These are phyloP conservation scores for Acacia acuminata DNA, from an alignment of 306 rosid species.

Conservation along the genomic window DNA sequence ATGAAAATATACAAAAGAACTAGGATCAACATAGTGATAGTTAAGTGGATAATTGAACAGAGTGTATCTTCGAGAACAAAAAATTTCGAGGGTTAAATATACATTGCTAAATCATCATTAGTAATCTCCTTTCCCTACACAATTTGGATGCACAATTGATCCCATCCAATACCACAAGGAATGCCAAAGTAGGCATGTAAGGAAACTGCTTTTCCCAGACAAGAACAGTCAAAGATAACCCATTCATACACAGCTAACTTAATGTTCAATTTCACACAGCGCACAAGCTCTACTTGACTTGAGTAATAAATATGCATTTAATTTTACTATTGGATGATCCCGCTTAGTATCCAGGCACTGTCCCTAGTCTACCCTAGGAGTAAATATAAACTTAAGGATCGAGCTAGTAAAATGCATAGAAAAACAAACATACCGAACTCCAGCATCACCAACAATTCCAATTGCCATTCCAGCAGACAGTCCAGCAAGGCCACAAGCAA, in stretches of 20 bases:
- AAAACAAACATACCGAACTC: constrained; percentile 53
- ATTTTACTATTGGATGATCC: background rate
- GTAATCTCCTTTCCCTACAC: background rate
- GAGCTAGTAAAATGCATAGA: background rate
- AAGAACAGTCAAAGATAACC: background rate
- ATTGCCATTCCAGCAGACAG: constrained; percentile 88
- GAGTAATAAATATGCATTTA: background rate
- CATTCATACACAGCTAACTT: background rate
- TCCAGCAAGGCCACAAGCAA: constrained; percentile 83
- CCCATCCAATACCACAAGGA: background rate
- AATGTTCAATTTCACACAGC: background rate
- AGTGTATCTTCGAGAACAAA: background rate
- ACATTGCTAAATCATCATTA: background rate
- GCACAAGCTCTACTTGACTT: background rate
- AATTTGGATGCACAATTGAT: background rate
- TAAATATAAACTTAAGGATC: background rate
- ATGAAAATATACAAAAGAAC: background rate
- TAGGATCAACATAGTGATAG: background rate
- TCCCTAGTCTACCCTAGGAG: background rate
- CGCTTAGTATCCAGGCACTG: background rate
- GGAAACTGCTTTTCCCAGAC: background rate
- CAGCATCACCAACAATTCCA: constrained; percentile 86
- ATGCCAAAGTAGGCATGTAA: constrained; percentile 1
- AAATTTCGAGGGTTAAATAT: background rate
- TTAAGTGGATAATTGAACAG: background rate